A percentile compares a stretch with the other conserved stretches of the same genome.
phyloP scores from a whole-genome alignment of 176 grass and related monocot genomes.

The Raddia guianensis region DNA sequence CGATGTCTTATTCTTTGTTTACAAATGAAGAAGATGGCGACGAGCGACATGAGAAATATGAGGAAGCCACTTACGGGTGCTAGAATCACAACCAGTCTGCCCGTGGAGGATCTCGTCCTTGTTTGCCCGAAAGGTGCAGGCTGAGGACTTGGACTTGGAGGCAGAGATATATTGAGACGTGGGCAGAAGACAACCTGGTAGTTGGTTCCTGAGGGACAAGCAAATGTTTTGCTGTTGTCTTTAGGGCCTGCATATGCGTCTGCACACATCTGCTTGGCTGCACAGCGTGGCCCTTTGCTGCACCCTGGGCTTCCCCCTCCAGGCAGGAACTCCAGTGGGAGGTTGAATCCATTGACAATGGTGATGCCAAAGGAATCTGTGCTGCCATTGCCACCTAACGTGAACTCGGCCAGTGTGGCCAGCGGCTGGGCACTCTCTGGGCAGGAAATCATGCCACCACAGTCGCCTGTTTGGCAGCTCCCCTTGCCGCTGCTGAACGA shows the following conservation, averaged over 20 bases:
- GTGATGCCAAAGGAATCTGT: conserved; percentile 50
- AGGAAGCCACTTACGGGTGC: background rate
- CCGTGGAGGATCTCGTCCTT: background rate
- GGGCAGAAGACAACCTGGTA: conserved; percentile 57
- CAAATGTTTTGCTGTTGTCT: background rate
- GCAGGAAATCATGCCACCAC: conserved; percentile 22
- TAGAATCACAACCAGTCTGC: background rate
- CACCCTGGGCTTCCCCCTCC: background rate
- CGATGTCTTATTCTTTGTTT: background rate
- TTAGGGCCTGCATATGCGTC: conserved; percentile 33
- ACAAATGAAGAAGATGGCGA: background rate
- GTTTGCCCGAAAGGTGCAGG: background rate
- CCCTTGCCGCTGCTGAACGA: background rate
- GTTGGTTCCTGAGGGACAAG: conserved; percentile 36
- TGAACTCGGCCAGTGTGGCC: conserved; percentile 34
- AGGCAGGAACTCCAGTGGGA: conserved; percentile 52
- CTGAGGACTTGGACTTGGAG: background rate
- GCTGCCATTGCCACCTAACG: background rate
- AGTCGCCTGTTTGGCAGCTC: background rate
- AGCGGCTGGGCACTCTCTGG: background rate
- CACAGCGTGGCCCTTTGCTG: conserved; percentile 10
- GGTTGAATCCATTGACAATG: conserved; percentile 49
- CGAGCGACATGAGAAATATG: background rate
- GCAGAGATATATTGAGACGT: background rate
- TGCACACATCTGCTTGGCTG: conserved; percentile 19